Evolutionary conservation across 1,284 basidiomycete species (phyloP), one percentile per base, ranked within the genome.

Genomic region (Puccinia novopanici): DNA sequence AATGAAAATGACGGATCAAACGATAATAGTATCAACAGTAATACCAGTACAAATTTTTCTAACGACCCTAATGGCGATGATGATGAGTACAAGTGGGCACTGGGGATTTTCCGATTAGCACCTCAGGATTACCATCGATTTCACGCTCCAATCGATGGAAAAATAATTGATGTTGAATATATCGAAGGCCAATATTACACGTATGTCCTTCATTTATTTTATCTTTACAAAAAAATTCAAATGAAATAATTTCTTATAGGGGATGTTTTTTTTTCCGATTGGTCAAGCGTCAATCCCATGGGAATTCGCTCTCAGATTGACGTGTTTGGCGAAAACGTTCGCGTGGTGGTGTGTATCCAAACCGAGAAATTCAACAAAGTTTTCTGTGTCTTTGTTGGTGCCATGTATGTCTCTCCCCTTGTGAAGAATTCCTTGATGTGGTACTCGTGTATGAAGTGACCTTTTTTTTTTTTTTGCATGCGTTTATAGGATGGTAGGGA

Each of bases 71-170:
- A 3, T 72, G 13, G 19, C 24, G 71, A 55, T 19, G 30, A 9
- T n/a, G 71, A 68, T 52, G 42, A 54, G 15, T 34, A 22, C 15
- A 40, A 50, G n/a, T 79, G 76, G 76, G 48, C 67, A 22, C 27
- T 80, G n/a, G 61, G 52, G 2, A 81, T 81, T 42, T 81, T 81
- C 54, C 57, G 79, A 55, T 88, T 98, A n/a, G 94, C 94, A 0
- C 94, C 95, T 0, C 94, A 80, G 85, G 95, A 97, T 85, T 99
- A 99, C 84, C 96, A 99, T 86, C 91, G 96, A 0, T 98, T 95
- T 89, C 95, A 98, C 86, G 91, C 91, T 0, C 94, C 95, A 0
- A 93, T 96, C 24, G 92, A 94, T 82, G 95, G 94, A 2, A 81
- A 75, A 10, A 82, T 87, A 0, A 84, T 84, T 34, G 78, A 81